A percentile compares a stretch with the other conserved stretches of the same genome.
These are phyloP conservation scores for Boechera divaricarpa DNA, from an alignment of 345 rosid species.

Conservation along the genomic window DNA sequence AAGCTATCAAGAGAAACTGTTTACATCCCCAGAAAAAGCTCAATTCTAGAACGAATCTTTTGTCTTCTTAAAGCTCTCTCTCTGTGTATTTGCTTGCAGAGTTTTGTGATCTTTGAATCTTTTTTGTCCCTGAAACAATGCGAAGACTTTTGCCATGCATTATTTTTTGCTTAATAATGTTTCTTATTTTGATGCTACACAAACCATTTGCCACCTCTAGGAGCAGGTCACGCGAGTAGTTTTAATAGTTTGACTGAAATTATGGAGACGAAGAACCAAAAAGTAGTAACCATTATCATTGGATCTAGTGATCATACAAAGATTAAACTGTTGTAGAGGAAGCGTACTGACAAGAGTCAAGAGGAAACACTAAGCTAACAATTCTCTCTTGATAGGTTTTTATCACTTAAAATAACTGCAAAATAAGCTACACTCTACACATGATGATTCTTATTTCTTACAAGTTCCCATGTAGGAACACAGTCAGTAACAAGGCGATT, in stretches of 20 bases:
- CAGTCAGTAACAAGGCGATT: slow-evolving; percentile 25
- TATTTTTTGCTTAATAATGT: slow-evolving; percentile 8
- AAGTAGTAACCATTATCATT: neutral
- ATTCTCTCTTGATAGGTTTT: slow-evolving; percentile 3
- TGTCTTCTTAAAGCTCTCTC: slow-evolving; percentile 13
- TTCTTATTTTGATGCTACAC: slow-evolving; percentile 8
- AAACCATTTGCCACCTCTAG: neutral
- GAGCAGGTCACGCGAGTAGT: neutral
- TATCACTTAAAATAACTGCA: neutral
- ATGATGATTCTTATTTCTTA: slow-evolving; percentile 19
- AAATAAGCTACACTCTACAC: slow-evolving; percentile 11
- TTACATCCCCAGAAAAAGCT: slow-evolving; percentile 25
- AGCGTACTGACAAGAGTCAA: neutral
- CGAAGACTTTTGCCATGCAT: slow-evolving; percentile 31
- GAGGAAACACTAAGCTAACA: neutral
- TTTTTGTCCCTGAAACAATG: slow-evolving; percentile 35
- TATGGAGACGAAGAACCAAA: neutral
- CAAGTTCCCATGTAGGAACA: slow-evolving; percentile 15
- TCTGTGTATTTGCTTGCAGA: slow-evolving; percentile 23
- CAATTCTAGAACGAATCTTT: slow-evolving; percentile 23
- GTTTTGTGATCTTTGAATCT: slow-evolving; percentile 24
- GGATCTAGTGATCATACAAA: neutral
- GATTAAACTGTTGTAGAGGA: no score
- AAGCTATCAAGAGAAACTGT: neutral
- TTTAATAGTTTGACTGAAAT: neutral